These are phyloP conservation scores for Lodderomyces metapsilosis DNA, from an alignment of 1,139 yeast species.

Conservation along the genomic window DNA sequence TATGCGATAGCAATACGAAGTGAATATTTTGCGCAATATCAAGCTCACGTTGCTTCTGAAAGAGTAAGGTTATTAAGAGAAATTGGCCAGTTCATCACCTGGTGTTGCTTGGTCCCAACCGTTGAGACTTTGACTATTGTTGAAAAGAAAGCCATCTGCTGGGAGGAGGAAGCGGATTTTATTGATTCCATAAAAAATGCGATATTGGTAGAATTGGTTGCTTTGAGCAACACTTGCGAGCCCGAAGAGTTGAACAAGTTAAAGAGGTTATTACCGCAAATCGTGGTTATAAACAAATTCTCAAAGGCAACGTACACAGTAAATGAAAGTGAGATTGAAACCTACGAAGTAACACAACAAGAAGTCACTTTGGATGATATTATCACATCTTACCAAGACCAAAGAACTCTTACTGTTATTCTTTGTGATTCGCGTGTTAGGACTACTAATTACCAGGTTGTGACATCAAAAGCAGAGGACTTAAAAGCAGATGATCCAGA, in stretches of 20 bases:
- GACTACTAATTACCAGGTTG: constrained; percentile 7
- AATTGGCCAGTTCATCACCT: constrained; percentile 35
- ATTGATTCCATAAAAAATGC: constrained; percentile 20
- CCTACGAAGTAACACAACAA: constrained; percentile 1
- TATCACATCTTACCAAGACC: constrained; percentile 12
- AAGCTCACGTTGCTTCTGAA: constrained; percentile 41
- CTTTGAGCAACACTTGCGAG: constrained; percentile 20
- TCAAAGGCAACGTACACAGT: constrained; percentile 11
- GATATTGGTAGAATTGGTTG: constrained; percentile 23
- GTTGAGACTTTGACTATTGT: constrained; percentile 20
- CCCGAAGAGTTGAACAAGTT: constrained; percentile 16
- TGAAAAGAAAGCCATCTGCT: constrained; percentile 23
- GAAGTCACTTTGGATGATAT: constrained; percentile 12
- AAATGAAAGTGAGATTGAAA: constrained; percentile 9
- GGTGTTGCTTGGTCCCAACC: constrained; percentile 29
- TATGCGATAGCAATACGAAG: constrained; percentile 27
- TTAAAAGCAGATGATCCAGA: constrained; percentile 8
- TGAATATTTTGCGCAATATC: constrained; percentile 37
- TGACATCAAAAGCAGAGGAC: constrained; percentile 4
- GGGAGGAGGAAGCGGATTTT: constrained; percentile 17
- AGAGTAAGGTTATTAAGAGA: constrained; percentile 36
- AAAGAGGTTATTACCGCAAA: constrained; percentile 19
- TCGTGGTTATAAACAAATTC: constrained; percentile 15
- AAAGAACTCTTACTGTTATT: constrained; percentile 17
- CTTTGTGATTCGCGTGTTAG: constrained; percentile 20